Percentiles rank a stretch among this genome's conserved stretches.
These are phyloP conservation scores for Labyrinthula sp. DNA, from an alignment of 352 stramenopile genomes.

Conservation along the genomic window DNA sequence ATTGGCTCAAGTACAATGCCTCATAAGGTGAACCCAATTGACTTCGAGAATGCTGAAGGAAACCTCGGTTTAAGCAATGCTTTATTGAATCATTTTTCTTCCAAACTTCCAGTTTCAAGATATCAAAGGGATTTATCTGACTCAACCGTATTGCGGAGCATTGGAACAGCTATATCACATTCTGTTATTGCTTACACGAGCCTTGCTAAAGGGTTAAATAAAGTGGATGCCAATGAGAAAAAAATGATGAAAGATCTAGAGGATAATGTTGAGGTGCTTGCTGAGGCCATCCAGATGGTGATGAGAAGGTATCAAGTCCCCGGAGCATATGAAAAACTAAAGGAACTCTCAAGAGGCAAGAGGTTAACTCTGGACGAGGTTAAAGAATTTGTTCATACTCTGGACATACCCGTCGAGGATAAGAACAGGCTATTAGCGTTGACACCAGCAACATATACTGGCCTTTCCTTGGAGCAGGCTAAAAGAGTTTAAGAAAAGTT, in stretches of 20 bases:
- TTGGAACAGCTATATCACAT: slow-evolving; percentile 35
- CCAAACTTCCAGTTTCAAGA: slow-evolving; percentile 35
- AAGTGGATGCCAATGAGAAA: slow-evolving; percentile 31
- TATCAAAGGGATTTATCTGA: slow-evolving; percentile 38
- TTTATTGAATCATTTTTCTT: slow-evolving; percentile 32
- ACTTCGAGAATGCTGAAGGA: slow-evolving; percentile 39
- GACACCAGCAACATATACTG: slow-evolving; percentile 30
- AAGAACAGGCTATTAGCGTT: slow-evolving; percentile 30
- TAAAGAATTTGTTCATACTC: slow-evolving; percentile 29
- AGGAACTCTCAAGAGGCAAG: slow-evolving; percentile 35
- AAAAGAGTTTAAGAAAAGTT: slow-evolving; percentile 18
- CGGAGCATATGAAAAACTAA: slow-evolving; percentile 37
- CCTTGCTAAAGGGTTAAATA: slow-evolving; percentile 27
- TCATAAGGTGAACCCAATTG: slow-evolving; percentile 40
- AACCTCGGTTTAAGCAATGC: slow-evolving; percentile 37
- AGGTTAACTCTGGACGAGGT: slow-evolving; percentile 29
- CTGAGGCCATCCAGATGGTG: slow-evolving; percentile 37
- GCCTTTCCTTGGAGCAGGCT: slow-evolving; percentile 30
- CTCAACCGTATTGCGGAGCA: slow-evolving; percentile 34
- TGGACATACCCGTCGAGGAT: slow-evolving; percentile 32
- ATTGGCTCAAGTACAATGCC: slow-evolving; percentile 37
- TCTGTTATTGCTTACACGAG: slow-evolving; percentile 34
- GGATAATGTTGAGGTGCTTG: slow-evolving; percentile 38
- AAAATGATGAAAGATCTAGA: slow-evolving; percentile 32
- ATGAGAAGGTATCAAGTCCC: slow-evolving; percentile 33